These are phyloP conservation scores for Fagopyrum homotropicum DNA, from an alignment of 148 eudicot species.

Conservation along the genomic window DNA sequence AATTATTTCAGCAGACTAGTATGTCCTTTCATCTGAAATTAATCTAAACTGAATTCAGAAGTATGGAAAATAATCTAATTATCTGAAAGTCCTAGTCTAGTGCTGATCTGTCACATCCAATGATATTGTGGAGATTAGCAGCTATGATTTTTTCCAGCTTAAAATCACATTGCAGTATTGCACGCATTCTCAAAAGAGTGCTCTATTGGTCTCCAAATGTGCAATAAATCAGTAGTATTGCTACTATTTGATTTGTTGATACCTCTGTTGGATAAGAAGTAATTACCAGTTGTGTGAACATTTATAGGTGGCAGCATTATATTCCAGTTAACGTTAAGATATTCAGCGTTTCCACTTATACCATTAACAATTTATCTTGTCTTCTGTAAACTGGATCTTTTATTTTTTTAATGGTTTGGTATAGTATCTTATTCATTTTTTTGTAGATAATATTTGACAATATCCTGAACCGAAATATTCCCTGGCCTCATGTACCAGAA, in stretches of 20 bases:
- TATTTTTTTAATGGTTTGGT: not conserved
- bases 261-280: not conserved
- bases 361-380: not conserved
- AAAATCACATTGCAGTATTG: not conserved
- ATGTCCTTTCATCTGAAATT: not conserved
- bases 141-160: not conserved
- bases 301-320: not conserved
- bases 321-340: not conserved
- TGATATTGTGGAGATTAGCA: not conserved
- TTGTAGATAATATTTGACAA: slow-evolving; percentile 87
- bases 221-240: not conserved
- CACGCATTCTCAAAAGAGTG: not conserved
- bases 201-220: not conserved
- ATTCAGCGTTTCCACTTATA: not conserved
- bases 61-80: not conserved
- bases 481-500: slow-evolving; percentile 89
- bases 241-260: not conserved
- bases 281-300: not conserved
- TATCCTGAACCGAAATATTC: slow-evolving; percentile 88
- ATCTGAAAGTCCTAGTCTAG: not conserved
- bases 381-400: not conserved
- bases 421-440: slow-evolving; percentile 1
- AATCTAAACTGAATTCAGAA: not conserved
- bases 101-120: not conserved
- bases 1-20: not conserved